Evolutionary conservation across 106 monocot species (phyloP), one percentile per base, ranked within the genome.

Genomic region (Vanilla planifolia): DNA sequence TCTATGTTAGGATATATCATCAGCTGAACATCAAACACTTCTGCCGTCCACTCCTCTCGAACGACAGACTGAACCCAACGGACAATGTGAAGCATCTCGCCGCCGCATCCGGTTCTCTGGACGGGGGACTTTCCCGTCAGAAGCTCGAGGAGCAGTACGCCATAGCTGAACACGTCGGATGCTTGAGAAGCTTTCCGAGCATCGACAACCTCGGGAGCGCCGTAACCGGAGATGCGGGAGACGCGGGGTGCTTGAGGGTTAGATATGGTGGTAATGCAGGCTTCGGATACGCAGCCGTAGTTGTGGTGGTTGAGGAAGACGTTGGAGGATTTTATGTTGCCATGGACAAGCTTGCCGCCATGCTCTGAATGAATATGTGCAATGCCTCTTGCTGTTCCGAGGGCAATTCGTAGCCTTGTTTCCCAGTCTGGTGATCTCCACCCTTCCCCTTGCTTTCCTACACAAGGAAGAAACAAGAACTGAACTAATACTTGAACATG

Each of bases 21-120:
- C 36, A 92, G 67, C 60, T 83, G 83, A 32, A 64, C 57, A 40
- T 92, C 92, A 26, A 92, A 92, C 45, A 92, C 92, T 64, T 92
- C 92, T 0, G 77, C 92, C 2, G 92, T 92, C 92, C 92, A 92
- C 77, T 92, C 92, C 51, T 92, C 92, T 2, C 83, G 60, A 17
- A 92, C 86, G 32, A 92, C 92, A 0, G 92, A 86, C 35, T 86
- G 86, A 3, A 92, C 92, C 85, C 85, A 85, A 40, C 80, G 59
- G 0, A 70, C 69, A 24, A 85, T 34, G 48, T 85, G 62, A 10
- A 85, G 57, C 4, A 71, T 69, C 48, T 80, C 76, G 2, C 69
- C 85, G 2, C 66, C 64, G 43, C 75, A 69, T 0, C 70, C 42
- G 22, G 60, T 58, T 13, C 61, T 43, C 32, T 69, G 71, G 28